phyloP scores from a whole-genome alignment of 164 flowering plant species.

The Kalanchoe fedtschenkoi region DNA sequence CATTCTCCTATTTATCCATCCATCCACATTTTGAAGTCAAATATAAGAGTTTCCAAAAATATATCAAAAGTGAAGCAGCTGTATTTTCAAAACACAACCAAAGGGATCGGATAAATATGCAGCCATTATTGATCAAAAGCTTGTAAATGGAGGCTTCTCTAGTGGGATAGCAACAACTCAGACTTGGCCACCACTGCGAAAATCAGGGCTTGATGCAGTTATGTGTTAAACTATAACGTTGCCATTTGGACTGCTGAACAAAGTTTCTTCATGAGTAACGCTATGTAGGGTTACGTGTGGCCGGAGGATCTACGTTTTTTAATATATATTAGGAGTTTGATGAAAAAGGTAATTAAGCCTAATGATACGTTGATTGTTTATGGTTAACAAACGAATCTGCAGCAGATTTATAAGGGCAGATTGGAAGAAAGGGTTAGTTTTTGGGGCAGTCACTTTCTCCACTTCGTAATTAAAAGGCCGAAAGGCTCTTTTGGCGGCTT shows the following conservation, averaged over 20 bases:
- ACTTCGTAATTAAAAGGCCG: not conserved
- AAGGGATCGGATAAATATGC: not conserved
- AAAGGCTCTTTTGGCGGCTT: constrained; percentile 1
- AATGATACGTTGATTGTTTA: not conserved
- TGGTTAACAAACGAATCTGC: not conserved
- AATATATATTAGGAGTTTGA: not conserved
- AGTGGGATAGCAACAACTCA: constrained; percentile 1
- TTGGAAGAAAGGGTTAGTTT: not conserved
- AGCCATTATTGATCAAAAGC: constrained; percentile 3
- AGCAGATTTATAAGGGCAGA: not conserved
- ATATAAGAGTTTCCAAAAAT: not conserved
- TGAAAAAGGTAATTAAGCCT: not conserved
- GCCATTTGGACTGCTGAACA: not conserved
- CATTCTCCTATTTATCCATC: no score
- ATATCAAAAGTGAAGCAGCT: not conserved
- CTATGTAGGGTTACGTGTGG: not conserved
- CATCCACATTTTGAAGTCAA: not conserved
- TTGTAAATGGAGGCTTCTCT: not conserved
- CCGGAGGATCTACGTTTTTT: not conserved
- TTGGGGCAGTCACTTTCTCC: not conserved
- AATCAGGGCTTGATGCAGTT: not conserved
- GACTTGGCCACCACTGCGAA: not conserved
- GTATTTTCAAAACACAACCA: not conserved
- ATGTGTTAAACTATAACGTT: not conserved
- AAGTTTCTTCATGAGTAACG: not conserved